Conservation (phyloP, 305 asterid species). For the Euphrasia arctica region DNA sequence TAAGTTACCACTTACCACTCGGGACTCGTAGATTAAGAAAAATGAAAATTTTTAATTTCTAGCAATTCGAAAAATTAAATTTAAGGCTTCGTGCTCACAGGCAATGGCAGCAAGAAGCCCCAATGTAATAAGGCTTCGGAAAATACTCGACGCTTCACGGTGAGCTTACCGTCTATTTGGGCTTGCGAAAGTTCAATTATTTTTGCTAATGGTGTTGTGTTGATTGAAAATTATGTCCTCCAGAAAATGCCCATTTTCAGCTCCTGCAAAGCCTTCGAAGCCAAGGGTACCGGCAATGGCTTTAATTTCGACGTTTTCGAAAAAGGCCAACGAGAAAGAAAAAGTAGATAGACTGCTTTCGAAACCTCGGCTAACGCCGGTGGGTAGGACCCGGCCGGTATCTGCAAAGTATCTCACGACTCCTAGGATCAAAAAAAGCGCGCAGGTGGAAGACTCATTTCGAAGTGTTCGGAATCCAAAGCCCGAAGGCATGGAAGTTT, state of each 20-base stretch:
- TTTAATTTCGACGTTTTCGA: constrained; percentile 53
- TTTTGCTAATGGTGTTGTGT: too few relatives aligned
- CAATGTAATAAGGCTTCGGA: constrained; percentile 61
- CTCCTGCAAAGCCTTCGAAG: constrained; percentile 73
- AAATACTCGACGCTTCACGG: constrained; percentile 68
- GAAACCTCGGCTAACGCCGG: constrained; percentile 49
- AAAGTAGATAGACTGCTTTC: constrained; percentile 35
- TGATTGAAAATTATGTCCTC: neutral
- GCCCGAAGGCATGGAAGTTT: constrained; percentile 38
- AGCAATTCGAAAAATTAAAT: too few relatives aligned
- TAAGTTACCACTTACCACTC: constrained; percentile 29
- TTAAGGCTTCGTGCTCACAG: constrained; percentile 36
- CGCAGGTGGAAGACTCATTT: constrained; percentile 40
- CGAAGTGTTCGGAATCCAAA: constrained; percentile 70
- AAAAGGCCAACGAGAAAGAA: constrained; percentile 40
- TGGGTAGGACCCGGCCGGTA: constrained; percentile 61
- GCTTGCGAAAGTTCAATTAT: neutral
- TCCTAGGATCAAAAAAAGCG: constrained; percentile 62
- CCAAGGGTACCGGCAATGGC: constrained; percentile 57
- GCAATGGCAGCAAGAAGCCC: constrained; percentile 99
- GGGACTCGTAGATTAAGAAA: too few relatives aligned
- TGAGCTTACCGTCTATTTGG: constrained; percentile 15
- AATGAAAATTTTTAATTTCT: too few relatives aligned
- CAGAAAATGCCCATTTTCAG: constrained; percentile 72
- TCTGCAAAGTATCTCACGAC: constrained; percentile 92